phyloP scores from a whole-genome alignment of 176 grass and related monocot species.

The Bonia amplexicaulis region DNA sequence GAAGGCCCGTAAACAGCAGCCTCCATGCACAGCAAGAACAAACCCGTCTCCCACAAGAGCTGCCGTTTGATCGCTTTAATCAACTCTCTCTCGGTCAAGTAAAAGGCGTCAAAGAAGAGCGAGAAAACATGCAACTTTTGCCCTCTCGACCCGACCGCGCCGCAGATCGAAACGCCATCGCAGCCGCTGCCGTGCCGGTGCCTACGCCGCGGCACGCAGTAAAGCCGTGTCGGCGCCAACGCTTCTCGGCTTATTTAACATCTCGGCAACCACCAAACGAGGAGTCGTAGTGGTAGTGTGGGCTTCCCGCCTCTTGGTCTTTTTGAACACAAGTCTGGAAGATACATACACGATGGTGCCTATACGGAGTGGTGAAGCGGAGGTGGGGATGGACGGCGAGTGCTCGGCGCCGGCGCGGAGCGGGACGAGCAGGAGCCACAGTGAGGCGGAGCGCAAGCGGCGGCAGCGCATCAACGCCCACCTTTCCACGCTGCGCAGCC shows the following conservation, averaged over 20 bases:
- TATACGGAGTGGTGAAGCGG: conserved; percentile 20
- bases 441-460: conserved; percentile 85
- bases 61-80: not conserved
- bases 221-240: conserved; percentile 22
- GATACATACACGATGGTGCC: conserved; percentile 21
- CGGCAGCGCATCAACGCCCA: conserved; percentile 90
- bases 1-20: not conserved
- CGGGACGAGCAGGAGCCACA: conserved; percentile 56
- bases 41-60: not conserved
- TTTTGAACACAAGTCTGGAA: not conserved
- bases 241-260: not conserved
- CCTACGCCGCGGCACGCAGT: not conserved
- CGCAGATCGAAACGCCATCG: conserved; percentile 18
- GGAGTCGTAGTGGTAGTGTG: not conserved
- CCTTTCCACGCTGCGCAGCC: conserved; percentile 75
- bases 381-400: conserved; percentile 30
- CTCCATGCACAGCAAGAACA: not conserved
- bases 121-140: conserved; percentile 23
- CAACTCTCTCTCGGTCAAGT: not conserved
- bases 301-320: conserved; percentile 33
- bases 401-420: conserved; percentile 9
- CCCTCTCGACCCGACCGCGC: conserved; percentile 36
- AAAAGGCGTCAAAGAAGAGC: not conserved
- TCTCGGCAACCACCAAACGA: not conserved
- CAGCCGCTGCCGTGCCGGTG: conserved; percentile 6